Base-by-base conservation (phyloP, 2,329 filamentous ascomycete species). In the Trichoderma sp. region DNA sequence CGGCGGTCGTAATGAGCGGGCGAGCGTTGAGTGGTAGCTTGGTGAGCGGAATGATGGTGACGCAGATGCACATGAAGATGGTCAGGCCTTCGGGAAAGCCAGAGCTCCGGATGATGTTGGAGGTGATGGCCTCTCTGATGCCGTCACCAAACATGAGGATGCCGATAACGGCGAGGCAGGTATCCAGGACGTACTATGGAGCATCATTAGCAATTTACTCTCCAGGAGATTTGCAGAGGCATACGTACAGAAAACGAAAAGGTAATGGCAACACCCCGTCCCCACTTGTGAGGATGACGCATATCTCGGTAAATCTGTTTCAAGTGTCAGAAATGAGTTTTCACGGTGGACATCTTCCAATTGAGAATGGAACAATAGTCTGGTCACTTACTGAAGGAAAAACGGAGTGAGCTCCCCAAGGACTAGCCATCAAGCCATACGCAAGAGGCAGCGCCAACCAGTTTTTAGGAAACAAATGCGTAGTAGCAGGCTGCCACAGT, bases 71-170 rank as follows among this genome's bases (percentile, higher is more conserved):
- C 78, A 97, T 91, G 73, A 95, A 83, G 58, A 95, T 81, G n/a
- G 89, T 93, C 51, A 97, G 80, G 1, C 83, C 85, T 14, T 86
- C 82, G 0, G 95, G 93, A 77, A 97, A 97, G 66, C 90, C 90
- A 6, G 85, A 80, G 1, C 89, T 91, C 64, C 86, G 83, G 72
- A 98, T 87, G 70, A 99, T 90, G 80, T 97, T 98, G 75, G 91
- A 91, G 0, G 96, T 97, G 77, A 98, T 90, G 78, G 96, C 93
- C 72, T 97, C 94, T 68, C 86, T 87, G 66, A 97, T 92, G n/a
- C 83, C 86, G 73, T 97, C 92, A 70, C 95, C 95, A 78, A 97
- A 99, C 95, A 99, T 98, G 72, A 97, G 85, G 69, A 96, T 87
- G 49, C 96, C 95, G 13, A 92, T 87, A 55, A 96, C 86, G 30